Conservation (phyloP, 352 stramenopile genomes). For the Pythium phragmiticola region DNA sequence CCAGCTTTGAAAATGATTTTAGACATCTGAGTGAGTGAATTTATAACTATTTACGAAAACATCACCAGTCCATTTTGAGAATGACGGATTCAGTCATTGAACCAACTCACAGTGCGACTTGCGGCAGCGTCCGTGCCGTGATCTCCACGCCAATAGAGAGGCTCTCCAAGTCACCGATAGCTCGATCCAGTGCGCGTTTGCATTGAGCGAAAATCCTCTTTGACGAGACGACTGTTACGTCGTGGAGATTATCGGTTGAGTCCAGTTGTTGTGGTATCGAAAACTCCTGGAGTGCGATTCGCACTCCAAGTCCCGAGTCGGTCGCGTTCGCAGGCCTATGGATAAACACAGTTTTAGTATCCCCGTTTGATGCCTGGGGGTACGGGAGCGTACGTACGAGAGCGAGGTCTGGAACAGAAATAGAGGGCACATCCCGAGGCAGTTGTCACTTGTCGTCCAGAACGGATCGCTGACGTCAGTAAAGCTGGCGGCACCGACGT, state of each 20-base stretch:
- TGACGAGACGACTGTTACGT: not conserved
- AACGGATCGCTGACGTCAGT: constrained; percentile 5
- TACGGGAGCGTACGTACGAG: constrained; percentile 13
- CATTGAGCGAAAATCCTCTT: not conserved
- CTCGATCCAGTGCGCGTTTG: not conserved
- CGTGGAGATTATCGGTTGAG: too few species aligned
- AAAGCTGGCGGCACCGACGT: not conserved
- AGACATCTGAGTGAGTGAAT: not conserved
- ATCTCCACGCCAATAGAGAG: constrained; percentile 23
- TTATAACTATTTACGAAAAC: not conserved
- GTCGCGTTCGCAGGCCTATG: not conserved
- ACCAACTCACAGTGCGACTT: constrained; percentile 36
- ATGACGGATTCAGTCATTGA: constrained; percentile 1
- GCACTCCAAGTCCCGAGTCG: not conserved
- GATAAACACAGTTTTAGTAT: not conserved
- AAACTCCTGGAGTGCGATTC: constrained; percentile 48
- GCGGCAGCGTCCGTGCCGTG: constrained; percentile 25
- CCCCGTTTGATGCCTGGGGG: not conserved
- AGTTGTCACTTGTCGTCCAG: constrained; percentile 34
- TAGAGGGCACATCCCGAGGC: constrained; percentile 51
- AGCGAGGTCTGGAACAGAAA: constrained; percentile 34
- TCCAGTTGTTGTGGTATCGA: constrained; percentile 43
- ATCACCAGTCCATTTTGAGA: not conserved
- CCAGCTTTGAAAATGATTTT: constrained; percentile 1
- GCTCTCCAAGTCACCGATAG: not conserved